Evolutionary conservation across 2,329 filamentous ascomycete species (phyloP).

Genomic region (Endothia cerciana): DNA sequence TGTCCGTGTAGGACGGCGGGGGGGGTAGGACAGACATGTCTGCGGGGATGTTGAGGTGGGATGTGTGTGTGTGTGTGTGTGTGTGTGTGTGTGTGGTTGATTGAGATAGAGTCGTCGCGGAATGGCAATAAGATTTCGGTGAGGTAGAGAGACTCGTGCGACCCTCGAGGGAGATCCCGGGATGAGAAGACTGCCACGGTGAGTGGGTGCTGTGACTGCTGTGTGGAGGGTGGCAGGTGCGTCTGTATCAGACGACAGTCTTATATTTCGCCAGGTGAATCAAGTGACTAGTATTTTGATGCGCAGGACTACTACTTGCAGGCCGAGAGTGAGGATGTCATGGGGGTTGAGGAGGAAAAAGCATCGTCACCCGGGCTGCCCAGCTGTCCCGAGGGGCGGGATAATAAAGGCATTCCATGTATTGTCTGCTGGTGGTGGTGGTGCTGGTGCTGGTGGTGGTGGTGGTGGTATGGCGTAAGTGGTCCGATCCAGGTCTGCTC

Average conservation of each 20-base stretch:
- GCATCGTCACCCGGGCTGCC: background rate
- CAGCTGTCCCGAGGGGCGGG: background rate
- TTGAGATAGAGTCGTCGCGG: no score
- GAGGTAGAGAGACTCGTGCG: no score
- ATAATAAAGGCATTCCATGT: conserved; percentile 4
- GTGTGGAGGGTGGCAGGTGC: no score
- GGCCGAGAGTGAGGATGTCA: background rate
- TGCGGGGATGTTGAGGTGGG: background rate
- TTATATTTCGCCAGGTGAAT: no score
- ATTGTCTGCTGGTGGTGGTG: background rate
- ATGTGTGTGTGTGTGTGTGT: no score
- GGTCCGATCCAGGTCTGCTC: background rate
- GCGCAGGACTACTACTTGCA: background rate
- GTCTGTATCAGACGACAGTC: no score
- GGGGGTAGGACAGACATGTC: conserved; percentile 23
- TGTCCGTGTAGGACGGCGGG: conserved; percentile 20
- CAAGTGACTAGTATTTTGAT: no score
- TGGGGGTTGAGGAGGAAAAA: background rate
- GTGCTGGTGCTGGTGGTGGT: background rate
- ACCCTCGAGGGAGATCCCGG: background rate
- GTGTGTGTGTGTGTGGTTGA: no score
- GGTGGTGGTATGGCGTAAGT: background rate
- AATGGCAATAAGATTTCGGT: no score
- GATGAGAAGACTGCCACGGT: background rate
- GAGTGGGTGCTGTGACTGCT: no score